phyloP scores from a whole-genome alignment of 2,329 filamentous ascomycete species.

The Fusarium haematococcum region DNA sequence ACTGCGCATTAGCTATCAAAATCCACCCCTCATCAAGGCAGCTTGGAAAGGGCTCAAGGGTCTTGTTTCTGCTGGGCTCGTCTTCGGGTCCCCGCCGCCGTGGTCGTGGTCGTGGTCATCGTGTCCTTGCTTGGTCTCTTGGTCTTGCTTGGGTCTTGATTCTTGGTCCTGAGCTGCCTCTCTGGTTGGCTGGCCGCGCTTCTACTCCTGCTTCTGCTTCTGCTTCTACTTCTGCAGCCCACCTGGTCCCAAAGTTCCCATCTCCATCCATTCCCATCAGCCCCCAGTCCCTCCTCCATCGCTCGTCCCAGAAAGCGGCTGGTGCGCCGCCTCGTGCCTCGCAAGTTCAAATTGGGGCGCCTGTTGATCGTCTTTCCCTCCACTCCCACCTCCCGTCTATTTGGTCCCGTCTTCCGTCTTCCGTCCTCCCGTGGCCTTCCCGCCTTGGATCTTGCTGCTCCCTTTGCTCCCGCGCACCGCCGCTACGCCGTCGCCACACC shows the following conservation, averaged over 20 bases:
- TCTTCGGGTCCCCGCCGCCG: neutral
- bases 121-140: neutral
- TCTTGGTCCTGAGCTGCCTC: neutral
- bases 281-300: constrained; percentile 16
- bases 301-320: constrained; percentile 35
- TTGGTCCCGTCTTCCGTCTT: constrained; percentile 38
- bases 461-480: constrained; percentile 43
- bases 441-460: constrained; percentile 39
- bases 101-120: neutral
- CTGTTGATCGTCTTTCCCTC: constrained; percentile 39
- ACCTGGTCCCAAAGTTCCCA: constrained; percentile 2
- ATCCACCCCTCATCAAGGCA: constrained; percentile 29
- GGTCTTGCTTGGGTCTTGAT: neutral
- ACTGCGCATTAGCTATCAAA: constrained; percentile 23
- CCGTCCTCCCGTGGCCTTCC: constrained; percentile 40
- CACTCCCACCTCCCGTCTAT: constrained; percentile 36
- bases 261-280: neutral
- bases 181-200: neutral
- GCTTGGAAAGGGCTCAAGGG: constrained; percentile 26
- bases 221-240: neutral
- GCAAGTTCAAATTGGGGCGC: constrained; percentile 37
- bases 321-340: constrained; percentile 38
- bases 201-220: neutral
- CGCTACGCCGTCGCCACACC: constrained; percentile 41
- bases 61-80: constrained; percentile 9